These are phyloP conservation scores for Hypsizygus marmoreus DNA, from an alignment of 768 basidiomycete genomes.

Conservation along the genomic window DNA sequence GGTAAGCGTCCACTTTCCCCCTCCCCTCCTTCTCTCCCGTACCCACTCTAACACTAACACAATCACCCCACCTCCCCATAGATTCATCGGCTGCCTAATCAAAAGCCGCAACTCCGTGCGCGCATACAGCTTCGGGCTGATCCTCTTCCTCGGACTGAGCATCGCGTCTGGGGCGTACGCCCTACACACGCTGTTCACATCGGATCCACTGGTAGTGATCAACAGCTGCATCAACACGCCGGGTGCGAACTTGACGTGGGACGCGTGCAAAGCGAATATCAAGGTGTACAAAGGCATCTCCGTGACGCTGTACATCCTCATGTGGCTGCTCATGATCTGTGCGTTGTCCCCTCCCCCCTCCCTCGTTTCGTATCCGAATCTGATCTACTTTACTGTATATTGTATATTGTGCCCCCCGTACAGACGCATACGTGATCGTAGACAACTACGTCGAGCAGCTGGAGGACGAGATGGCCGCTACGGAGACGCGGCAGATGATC, in stretches of 20 bases:
- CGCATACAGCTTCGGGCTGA: conserved; percentile 44
- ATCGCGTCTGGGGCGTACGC: conserved; percentile 50
- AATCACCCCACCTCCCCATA: conserved; percentile 15
- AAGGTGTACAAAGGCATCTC: conserved; percentile 43
- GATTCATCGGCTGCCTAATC: conserved; percentile 47
- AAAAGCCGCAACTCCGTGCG: conserved; percentile 43
- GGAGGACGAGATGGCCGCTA: conserved; percentile 45
- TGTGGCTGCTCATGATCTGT: conserved; percentile 61
- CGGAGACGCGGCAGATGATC: conserved; percentile 25
- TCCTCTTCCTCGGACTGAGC: conserved; percentile 47
- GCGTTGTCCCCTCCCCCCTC: conserved; percentile 23
- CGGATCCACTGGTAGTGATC: conserved; percentile 37
- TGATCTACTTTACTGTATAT: too few species aligned
- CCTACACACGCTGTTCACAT: conserved; percentile 49
- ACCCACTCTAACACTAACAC: background rate
- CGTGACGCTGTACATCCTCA: conserved; percentile 46
- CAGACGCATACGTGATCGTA: conserved; percentile 56
- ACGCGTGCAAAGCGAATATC: conserved; percentile 44
- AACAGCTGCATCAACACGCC: conserved; percentile 39
- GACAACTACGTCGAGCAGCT: conserved; percentile 55
- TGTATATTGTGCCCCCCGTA: background rate
- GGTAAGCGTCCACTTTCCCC: conserved; percentile 44
- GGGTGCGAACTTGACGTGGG: conserved; percentile 28
- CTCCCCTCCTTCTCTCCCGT: background rate
- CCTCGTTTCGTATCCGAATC: background rate